phyloP scores from a whole-genome alignment of 768 basidiomycete genomes.

The Dacryopinax primogenitus region DNA sequence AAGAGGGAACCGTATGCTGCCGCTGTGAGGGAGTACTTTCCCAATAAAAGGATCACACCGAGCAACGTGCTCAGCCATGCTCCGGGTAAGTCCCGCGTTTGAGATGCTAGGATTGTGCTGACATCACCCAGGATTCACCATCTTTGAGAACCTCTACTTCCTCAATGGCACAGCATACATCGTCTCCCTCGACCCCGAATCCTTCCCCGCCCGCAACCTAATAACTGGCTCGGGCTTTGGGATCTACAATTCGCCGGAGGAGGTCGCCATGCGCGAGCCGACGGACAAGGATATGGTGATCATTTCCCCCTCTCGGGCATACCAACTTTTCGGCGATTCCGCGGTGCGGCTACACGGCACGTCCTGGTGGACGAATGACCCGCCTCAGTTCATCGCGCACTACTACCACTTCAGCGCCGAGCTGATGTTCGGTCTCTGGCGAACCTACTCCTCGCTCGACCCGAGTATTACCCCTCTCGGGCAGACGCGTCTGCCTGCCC shows the following conservation, averaged over 20 bases:
- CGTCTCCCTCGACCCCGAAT: conserved; percentile 58
- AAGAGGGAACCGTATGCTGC: background rate
- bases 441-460: conserved; percentile 75
- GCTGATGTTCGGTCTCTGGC: conserved; percentile 84
- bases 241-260: conserved; percentile 46
- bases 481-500: conserved; percentile 56
- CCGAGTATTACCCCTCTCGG: conserved; percentile 51
- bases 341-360: conserved; percentile 58
- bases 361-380: conserved; percentile 2
- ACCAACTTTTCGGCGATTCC: conserved; percentile 52
- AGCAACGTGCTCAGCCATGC: conserved; percentile 3
- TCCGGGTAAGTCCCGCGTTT: conserved; percentile 12
- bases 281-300: conserved; percentile 67
- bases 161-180: conserved; percentile 71
- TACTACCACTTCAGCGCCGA: conserved; percentile 94
- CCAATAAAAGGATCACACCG: background rate
- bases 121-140: conserved; percentile 66
- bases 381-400: conserved; percentile 54
- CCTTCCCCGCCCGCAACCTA: conserved; percentile 48
- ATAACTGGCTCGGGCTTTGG: conserved; percentile 59
- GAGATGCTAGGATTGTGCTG: background rate
- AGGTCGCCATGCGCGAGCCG: conserved; percentile 49
- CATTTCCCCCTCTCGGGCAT: conserved; percentile 55
- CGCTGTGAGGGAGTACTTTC: background rate
- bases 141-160: conserved; percentile 71